These are phyloP conservation scores for Rosa persica DNA, from an alignment of 306 rosid species.

Conservation along the genomic window DNA sequence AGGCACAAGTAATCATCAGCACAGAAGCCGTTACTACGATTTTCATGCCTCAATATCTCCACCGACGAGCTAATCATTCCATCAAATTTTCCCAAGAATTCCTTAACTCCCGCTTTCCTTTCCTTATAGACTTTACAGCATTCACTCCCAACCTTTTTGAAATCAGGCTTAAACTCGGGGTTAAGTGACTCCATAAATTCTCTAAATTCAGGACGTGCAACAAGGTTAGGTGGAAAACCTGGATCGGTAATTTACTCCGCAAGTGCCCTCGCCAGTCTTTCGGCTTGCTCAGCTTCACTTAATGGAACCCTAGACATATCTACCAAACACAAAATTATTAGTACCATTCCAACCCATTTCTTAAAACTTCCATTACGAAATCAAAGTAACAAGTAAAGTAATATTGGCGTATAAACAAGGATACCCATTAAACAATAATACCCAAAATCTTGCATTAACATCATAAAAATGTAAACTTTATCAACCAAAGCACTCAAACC, in stretches of 20 bases:
- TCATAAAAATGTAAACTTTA: not conserved
- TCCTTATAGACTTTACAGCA: not conserved
- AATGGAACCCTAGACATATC: not conserved
- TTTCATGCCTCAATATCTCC: not conserved
- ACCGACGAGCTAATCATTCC: conserved; percentile 9
- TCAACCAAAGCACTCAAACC: not conserved
- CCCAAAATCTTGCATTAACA: not conserved
- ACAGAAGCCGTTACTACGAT: not conserved
- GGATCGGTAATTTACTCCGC: not conserved
- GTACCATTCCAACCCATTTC: not conserved
- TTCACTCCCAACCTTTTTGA: not conserved
- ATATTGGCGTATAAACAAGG: not conserved
- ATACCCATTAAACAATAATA: not conserved
- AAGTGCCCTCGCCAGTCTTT: not conserved
- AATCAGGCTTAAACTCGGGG: not conserved
- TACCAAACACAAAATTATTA: not conserved
- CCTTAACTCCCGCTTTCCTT: not conserved
- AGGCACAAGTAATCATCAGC: not conserved
- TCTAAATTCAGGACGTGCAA: not conserved
- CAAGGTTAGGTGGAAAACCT: not conserved
- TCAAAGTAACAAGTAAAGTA: not conserved
- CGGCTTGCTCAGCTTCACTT: not conserved
- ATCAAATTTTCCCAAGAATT: not conserved
- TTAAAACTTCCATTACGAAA: not conserved
- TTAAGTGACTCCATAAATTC: not conserved